Base-by-base conservation (phyloP, 1,139 yeast genomes). In the Candida neerlandica region DNA sequence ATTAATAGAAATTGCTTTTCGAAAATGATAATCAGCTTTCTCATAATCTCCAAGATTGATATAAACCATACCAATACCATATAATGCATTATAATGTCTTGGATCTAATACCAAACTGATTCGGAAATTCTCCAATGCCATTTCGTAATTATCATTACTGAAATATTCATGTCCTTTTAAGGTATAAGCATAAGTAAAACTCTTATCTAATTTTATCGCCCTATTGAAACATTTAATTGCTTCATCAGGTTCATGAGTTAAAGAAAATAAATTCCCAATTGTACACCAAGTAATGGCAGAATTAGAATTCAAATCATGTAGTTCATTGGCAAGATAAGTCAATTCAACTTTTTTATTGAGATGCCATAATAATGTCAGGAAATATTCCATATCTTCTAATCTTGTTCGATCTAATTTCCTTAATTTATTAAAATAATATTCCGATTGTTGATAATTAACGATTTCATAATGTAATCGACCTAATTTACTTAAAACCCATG, bases 61-160 rank as follows among this genome's bases (percentile, higher is more conserved):
- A 65, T 87, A 89, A 38, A 92, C 96, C 96, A 91, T 91, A 6
- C 99, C 99, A 51, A 95, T 81, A 19, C 99, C 99, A 62, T 94
- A 95, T 62, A 94, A 84, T 0, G 99, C 98, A 68, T 94, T 94
- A 66, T 92, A 94, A 65, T 91, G 97, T 51, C 94, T 78, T 45
- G 86, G 78, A 61, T 94, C 96, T 42, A 85, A 78, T 15, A 87
- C 71, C 43, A 94, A 76, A 9, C 97, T 95, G 53, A 79, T 75
- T 38, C 97, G 71, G 75, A 91, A 95, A 55, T 89, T 83, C 52
- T 86, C 90, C 55, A 89, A 79, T 0, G 99, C 98, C 67, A 85
- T 82, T 63, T 92, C 97, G 67, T 86, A 89, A 44, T 96, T 91
- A 67, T 95, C 99, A 61, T 84, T 89, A 5, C 94, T 81, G 40